These are phyloP conservation scores for Pigoraptor vietnamica DNA, from an alignment of 78 protist species.

Conservation along the genomic window DNA sequence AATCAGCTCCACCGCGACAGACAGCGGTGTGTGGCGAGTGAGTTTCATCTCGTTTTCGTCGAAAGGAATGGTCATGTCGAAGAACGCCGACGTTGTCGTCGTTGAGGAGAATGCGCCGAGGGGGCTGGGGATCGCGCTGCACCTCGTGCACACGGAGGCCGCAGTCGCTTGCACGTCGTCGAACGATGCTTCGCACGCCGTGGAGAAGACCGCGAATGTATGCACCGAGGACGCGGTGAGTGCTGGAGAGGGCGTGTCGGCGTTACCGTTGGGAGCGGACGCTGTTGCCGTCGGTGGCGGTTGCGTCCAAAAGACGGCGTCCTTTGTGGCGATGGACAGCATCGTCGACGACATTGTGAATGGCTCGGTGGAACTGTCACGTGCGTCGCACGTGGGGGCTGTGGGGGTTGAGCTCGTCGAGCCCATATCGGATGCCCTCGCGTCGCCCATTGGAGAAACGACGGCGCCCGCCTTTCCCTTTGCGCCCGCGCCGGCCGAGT, in stretches of 20 bases:
- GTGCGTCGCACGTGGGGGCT: too few species aligned
- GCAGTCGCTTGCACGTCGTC: neutral
- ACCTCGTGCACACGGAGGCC: neutral
- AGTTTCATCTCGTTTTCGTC: too few species aligned
- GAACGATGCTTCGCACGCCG: neutral
- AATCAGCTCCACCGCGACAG: too few species aligned
- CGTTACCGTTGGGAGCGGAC: neutral
- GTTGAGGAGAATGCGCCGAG: neutral
- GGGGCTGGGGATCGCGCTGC: neutral
- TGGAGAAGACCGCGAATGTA: too few species aligned
- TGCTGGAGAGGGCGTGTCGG: too few species aligned
- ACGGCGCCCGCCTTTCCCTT: too few species aligned
- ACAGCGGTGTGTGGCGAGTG: too few species aligned
- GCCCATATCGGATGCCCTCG: neutral
- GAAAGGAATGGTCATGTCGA: neutral
- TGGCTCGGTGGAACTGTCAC: neutral
- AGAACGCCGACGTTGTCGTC: neutral
- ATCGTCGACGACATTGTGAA: neutral
- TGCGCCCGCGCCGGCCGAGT: neutral
- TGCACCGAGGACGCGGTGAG: too few species aligned
- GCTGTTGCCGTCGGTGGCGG: neutral
- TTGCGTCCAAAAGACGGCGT: neutral
- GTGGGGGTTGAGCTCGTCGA: too few species aligned
- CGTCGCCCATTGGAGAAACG: neutral
- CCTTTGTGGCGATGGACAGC: neutral